phyloP scores from a whole-genome alignment of 1,284 basidiomycete genomes.

The Heimioporus punctisporus region DNA sequence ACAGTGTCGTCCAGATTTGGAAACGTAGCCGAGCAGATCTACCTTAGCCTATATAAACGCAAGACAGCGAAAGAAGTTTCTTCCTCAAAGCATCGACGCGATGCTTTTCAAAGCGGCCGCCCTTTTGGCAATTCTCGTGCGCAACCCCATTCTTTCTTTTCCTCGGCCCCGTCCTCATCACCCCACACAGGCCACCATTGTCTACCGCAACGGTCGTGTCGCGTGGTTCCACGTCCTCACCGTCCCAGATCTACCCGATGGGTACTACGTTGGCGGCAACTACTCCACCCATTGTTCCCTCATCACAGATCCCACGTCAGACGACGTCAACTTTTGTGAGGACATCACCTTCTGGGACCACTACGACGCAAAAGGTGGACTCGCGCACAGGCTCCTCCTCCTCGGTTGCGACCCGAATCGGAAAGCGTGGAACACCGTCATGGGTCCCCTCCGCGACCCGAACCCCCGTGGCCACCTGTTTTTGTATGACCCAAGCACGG shows the following conservation, averaged over 20 bases:
- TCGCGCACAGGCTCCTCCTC: constrained; percentile 45
- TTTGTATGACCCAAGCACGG: constrained; percentile 32
- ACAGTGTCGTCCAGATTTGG: too few relatives aligned
- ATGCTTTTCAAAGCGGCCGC: too few relatives aligned
- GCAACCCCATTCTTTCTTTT: not conserved
- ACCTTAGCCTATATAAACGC: too few relatives aligned
- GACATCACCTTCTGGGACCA: constrained; percentile 65
- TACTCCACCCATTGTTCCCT: constrained; percentile 45
- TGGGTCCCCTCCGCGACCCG: constrained; percentile 60
- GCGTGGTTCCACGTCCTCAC: constrained; percentile 42
- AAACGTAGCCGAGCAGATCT: too few relatives aligned
- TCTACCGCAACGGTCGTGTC: constrained; percentile 45
- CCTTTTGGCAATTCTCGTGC: too few relatives aligned
- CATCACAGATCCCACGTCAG: constrained; percentile 35
- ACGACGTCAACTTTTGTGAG: constrained; percentile 57
- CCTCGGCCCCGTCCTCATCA: not conserved
- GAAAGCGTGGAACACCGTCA: constrained; percentile 65
- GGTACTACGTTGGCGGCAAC: constrained; percentile 50
- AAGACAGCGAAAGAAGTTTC: too few relatives aligned
- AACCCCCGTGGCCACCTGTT: constrained; percentile 51
- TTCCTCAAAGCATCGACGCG: too few relatives aligned
- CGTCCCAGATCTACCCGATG: constrained; percentile 43
- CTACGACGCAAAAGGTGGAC: constrained; percentile 33
- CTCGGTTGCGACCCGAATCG: constrained; percentile 57
- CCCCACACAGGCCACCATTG: constrained; percentile 14